Percentiles rank a stretch among this genome's conserved stretches.
These are phyloP conservation scores for Triangularia verruculosa DNA, from an alignment of 2,329 filamentous ascomycete species.

Conservation along the genomic window DNA sequence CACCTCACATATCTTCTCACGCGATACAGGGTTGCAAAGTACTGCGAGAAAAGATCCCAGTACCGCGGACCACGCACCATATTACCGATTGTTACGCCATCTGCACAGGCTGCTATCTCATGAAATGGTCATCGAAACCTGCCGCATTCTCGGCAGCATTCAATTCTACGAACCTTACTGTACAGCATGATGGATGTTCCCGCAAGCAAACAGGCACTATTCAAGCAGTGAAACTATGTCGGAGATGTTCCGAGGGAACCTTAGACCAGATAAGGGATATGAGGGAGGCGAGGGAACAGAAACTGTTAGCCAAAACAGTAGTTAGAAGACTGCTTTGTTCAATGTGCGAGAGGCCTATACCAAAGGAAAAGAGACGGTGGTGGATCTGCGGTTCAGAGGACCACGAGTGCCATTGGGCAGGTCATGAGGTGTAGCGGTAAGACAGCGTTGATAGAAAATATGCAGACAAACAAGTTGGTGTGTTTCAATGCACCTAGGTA, in stretches of 20 bases:
- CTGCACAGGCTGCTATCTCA: constrained; percentile 8
- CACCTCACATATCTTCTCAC: neutral
- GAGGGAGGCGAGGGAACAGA: constrained; percentile 2
- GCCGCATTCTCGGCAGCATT: constrained; percentile 5
- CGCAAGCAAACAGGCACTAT: neutral
- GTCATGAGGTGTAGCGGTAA: constrained; percentile 4
- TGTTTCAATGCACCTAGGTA: neutral
- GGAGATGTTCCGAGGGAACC: neutral
- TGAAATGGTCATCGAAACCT: neutral
- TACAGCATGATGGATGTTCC: neutral
- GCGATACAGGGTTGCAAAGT: neutral
- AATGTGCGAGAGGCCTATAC: constrained; percentile 10
- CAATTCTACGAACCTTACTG: neutral
- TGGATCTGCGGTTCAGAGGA: constrained; percentile 8
- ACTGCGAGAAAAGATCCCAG: neutral
- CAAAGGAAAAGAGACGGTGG: constrained; percentile 8
- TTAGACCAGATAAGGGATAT: neutral
- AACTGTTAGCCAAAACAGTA: neutral
- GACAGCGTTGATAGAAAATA: no score
- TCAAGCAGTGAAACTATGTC: neutral
- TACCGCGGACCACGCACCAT: constrained; percentile 7
- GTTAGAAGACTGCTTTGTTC: constrained; percentile 2
- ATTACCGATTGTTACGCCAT: constrained; percentile 11
- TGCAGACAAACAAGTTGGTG: neutral
- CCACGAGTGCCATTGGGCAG: constrained; percentile 13